These are phyloP conservation scores for Aspergillus kassunensis DNA, from an alignment of 495 filamentous ascomycete species.

Conservation along the genomic window DNA sequence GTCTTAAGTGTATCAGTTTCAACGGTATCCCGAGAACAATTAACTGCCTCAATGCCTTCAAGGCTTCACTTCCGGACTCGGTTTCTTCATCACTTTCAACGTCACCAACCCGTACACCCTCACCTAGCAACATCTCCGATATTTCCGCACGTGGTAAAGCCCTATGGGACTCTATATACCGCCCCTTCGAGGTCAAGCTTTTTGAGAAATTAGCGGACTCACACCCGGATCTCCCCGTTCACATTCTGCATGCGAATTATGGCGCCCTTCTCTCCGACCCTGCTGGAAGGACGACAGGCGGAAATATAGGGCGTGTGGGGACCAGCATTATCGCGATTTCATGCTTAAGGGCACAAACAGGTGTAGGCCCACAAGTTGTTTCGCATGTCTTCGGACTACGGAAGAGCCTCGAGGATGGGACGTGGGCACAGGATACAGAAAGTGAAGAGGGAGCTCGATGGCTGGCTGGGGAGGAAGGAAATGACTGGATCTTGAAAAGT, in stretches of 20 bases:
- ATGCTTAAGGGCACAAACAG: conserved; percentile 68
- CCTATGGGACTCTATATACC: conserved; percentile 72
- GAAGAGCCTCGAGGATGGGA: conserved; percentile 68
- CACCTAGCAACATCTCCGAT: conserved; percentile 42
- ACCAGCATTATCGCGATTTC: conserved; percentile 68
- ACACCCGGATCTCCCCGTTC: conserved; percentile 75
- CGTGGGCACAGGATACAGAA: conserved; percentile 49
- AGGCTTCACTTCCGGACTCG: conserved; percentile 45
- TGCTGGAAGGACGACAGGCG: conserved; percentile 48
- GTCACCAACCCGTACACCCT: conserved; percentile 46
- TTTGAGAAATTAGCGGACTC: conserved; percentile 59
- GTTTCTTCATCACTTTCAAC: conserved; percentile 43
- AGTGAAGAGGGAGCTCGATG: conserved; percentile 53
- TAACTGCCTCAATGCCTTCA: conserved; percentile 70
- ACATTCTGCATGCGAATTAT: conserved; percentile 68
- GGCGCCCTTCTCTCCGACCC: conserved; percentile 66
- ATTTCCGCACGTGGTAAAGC: conserved; percentile 52
- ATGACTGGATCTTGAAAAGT: conserved; percentile 64
- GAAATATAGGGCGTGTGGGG: conserved; percentile 55
- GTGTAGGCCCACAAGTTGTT: conserved; percentile 72
- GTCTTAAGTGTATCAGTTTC: conserved; percentile 78
- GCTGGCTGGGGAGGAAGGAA: conserved; percentile 70
- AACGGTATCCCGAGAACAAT: conserved; percentile 81
- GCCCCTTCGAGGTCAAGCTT: conserved; percentile 65
- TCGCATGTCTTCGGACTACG: conserved; percentile 71